Evolutionary conservation across 2,329 filamentous ascomycete species (phyloP), one percentile per base, ranked within the genome.

Genomic region (Clonostachys solani): DNA sequence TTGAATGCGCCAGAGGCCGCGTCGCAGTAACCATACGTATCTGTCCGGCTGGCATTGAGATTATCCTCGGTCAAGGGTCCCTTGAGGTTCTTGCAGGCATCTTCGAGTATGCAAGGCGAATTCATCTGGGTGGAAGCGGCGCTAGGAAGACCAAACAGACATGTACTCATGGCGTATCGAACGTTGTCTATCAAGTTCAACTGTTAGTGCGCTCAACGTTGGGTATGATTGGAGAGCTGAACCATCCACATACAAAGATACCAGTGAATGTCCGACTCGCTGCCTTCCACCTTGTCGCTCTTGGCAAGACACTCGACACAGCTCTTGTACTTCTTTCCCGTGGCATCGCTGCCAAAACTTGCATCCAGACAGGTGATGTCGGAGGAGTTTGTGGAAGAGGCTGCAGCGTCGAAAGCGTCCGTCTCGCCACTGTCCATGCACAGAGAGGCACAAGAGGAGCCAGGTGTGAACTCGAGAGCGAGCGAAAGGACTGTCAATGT

Each of bases 311-410:
- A 80, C 3, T 65, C 58, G 2, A 76, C 15, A 38, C 76, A 80
- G 33, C 64, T 67, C 50, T 69, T 65, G 58, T 69, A 79, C 44
- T 73, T 72, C 43, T 69, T 69, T 1, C 76, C 76, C 1, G 29
- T 53, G 1, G 58, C 45, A 1, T 63, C 62, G 5, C 58, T 56
- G 13, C 60, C 60, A 47, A 69, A 79, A 4, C 69, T 65, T 2
- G 52, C 41, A 45, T 79, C 67, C 12, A 59, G 54, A 49, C 76
- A 79, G 1, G 66, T 63, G 5, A 83, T 69, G 15, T 82, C 77
- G 1, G 64, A 61, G 2, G 68, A 50, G 16, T 62, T 69, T 1
- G 74, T 81, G 5, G 55, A 65, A 0, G 75, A 71, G 5, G 60
- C 54, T 3, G 53, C 52, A 0, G 71, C 52, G 17, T 68, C 60